phyloP scores from a whole-genome alignment of 1,284 basidiomycete genomes.

The Heliocybe sulcata region DNA sequence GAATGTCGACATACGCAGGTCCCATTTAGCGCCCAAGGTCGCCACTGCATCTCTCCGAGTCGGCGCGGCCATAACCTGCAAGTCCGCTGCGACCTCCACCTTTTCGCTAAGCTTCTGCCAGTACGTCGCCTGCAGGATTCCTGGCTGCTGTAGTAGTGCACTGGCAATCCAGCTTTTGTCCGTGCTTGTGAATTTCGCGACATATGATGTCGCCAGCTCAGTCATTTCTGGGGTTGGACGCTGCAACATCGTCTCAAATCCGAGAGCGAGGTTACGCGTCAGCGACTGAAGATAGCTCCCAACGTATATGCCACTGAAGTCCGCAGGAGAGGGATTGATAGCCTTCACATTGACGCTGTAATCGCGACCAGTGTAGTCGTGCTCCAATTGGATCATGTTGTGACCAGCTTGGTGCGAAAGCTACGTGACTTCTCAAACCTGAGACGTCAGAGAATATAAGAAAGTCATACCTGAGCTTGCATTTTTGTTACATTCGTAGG shows the following conservation, averaged over 20 bases:
- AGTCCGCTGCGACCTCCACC: conserved; percentile 97
- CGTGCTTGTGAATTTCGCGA: conserved; percentile 78
- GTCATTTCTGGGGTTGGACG: conserved; percentile 65
- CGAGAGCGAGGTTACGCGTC: conserved; percentile 86
- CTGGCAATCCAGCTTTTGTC: conserved; percentile 89
- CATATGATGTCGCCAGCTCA: conserved; percentile 79
- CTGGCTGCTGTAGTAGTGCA: conserved; percentile 82
- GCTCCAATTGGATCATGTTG: conserved; percentile 90
- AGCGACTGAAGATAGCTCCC: conserved; percentile 95
- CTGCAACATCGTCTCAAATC: conserved; percentile 88
- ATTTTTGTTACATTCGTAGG: conserved; percentile 78
- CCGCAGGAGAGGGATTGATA: conserved; percentile 87
- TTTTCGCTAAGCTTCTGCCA: conserved; percentile 95
- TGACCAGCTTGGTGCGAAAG: conserved; percentile 67
- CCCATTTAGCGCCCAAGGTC: conserved; percentile 94
- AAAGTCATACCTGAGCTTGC: conserved; percentile 73
- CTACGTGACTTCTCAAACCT: conserved; percentile 27
- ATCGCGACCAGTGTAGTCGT: conserved; percentile 90
- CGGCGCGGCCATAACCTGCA: conserved; percentile 78
- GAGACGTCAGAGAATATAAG: background rate
- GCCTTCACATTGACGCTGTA: conserved; percentile 87
- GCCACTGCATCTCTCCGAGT: conserved; percentile 86
- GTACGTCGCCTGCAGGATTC: conserved; percentile 89
- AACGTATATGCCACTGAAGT: conserved; percentile 92
- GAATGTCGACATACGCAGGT: conserved; percentile 91